These are phyloP conservation scores for Rhizopogon vulgaris DNA, from an alignment of 768 basidiomycete genomes.

Conservation along the genomic window DNA sequence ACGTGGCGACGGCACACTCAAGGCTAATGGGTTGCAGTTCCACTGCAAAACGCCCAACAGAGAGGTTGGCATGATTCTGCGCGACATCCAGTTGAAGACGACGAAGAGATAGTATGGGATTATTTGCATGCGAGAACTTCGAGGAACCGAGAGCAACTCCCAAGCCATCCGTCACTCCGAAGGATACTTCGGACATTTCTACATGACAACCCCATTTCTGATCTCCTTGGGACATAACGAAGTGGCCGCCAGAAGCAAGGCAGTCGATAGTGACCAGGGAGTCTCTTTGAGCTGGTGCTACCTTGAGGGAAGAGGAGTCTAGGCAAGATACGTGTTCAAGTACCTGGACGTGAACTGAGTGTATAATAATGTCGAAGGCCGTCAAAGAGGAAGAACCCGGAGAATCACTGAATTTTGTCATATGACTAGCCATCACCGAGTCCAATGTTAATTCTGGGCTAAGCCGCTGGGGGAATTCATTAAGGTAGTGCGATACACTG, in stretches of 20 bases:
- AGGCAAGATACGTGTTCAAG: constrained; percentile 37
- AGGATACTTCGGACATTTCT: not conserved
- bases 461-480: constrained; percentile 19
- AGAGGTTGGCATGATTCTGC: constrained; percentile 9
- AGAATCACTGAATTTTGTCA: constrained; percentile 26
- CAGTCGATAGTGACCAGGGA: not conserved
- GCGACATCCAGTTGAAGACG: not conserved
- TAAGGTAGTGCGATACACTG: constrained; percentile 3
- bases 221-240: not conserved
- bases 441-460: constrained; percentile 36
- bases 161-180: not conserved
- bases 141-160: not conserved
- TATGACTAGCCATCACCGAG: constrained; percentile 34
- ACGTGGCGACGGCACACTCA: constrained; percentile 17
- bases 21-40: constrained; percentile 26
- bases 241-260: not conserved
- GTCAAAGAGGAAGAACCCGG: constrained; percentile 12
- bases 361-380: constrained; percentile 38
- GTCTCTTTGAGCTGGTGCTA: not conserved
- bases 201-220: not conserved
- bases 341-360: constrained; percentile 33
- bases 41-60: constrained; percentile 14
- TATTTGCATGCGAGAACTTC: not conserved
- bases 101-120: not conserved
- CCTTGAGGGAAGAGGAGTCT: not conserved